phyloP scores from a whole-genome alignment of 2,329 filamentous ascomycete species.

The Fusarium sp. region DNA sequence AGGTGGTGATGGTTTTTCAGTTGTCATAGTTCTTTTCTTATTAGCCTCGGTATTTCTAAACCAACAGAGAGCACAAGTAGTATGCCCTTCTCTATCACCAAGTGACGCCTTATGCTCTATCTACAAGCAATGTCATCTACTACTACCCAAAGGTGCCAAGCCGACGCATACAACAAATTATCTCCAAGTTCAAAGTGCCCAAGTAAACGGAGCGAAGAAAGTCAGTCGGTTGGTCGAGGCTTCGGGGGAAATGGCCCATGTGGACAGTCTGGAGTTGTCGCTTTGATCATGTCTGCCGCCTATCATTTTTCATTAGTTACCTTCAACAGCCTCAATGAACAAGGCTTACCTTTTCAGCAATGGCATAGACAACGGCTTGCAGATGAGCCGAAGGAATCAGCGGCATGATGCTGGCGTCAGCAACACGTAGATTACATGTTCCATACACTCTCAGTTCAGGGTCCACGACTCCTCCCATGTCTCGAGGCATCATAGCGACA shows the following conservation, averaged over 20 bases:
- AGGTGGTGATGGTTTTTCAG: neutral
- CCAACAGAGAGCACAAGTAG: neutral
- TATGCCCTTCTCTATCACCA: neutral
- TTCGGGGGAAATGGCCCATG: slow-evolving; percentile 1
- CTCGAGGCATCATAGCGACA: slow-evolving; percentile 20
- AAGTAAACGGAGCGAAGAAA: neutral
- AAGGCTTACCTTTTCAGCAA: slow-evolving; percentile 43
- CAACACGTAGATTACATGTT: slow-evolving; percentile 40
- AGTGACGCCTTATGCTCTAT: neutral
- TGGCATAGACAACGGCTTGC: slow-evolving; percentile 49
- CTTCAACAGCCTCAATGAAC: accelerated
- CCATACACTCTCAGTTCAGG: slow-evolving; percentile 43
- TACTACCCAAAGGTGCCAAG: neutral
- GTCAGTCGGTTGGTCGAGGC: neutral
- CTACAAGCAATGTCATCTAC: neutral
- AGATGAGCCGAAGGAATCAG: slow-evolving; percentile 44
- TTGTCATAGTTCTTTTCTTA: neutral
- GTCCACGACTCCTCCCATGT: slow-evolving; percentile 40
- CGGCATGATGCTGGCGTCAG: slow-evolving; percentile 45
- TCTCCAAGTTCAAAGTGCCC: no score
- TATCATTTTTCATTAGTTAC: neutral
- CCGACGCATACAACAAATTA: neutral
- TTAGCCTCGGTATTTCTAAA: neutral
- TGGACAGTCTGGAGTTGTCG: neutral
- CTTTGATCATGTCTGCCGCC: slow-evolving; percentile 28